Evolutionary conservation across 192 early-diverging fungal species (phyloP).

Genomic region (Coemansia sp.): DNA sequence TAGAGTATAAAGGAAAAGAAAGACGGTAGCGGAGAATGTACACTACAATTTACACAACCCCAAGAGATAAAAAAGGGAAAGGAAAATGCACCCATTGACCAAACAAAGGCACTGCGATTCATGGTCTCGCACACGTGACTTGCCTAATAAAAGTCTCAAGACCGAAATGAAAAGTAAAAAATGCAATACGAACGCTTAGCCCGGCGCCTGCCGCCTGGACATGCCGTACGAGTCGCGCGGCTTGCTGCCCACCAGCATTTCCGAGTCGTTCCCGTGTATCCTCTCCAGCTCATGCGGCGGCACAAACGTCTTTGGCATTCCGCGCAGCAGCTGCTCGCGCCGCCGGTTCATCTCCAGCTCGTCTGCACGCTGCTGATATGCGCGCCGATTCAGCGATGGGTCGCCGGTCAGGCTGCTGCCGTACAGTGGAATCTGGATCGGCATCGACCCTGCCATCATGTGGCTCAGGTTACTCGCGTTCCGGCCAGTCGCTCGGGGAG

Average conservation of each 20-base stretch:
- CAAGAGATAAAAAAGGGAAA: slow-evolving; percentile 6
- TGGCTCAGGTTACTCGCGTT: slow-evolving; percentile 31
- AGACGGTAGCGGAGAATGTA: neutral
- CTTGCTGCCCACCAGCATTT: slow-evolving; percentile 50
- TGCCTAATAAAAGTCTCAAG: neutral
- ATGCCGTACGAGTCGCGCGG: slow-evolving; percentile 45
- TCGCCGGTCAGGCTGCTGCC: slow-evolving; percentile 25
- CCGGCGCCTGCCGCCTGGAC: slow-evolving; percentile 32
- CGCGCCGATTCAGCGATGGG: slow-evolving; percentile 32
- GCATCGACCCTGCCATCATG: slow-evolving; percentile 52
- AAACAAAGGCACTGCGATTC: neutral
- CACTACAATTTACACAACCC: neutral
- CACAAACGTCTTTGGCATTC: slow-evolving; percentile 48
- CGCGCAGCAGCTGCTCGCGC: slow-evolving; percentile 28
- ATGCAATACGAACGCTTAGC: neutral
- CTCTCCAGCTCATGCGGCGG: slow-evolving; percentile 47
- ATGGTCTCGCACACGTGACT: neutral
- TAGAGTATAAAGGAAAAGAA: neutral
- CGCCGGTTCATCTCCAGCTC: slow-evolving; percentile 33
- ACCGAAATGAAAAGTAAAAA: neutral
- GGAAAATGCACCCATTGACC: neutral
- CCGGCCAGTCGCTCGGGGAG: neutral
- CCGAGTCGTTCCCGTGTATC: slow-evolving; percentile 31
- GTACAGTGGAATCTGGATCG: slow-evolving; percentile 44
- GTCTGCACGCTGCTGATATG: slow-evolving; percentile 25